Evolutionary conservation across 768 basidiomycete species (phyloP).

Genomic region (Asterophora lycoperdoides): DNA sequence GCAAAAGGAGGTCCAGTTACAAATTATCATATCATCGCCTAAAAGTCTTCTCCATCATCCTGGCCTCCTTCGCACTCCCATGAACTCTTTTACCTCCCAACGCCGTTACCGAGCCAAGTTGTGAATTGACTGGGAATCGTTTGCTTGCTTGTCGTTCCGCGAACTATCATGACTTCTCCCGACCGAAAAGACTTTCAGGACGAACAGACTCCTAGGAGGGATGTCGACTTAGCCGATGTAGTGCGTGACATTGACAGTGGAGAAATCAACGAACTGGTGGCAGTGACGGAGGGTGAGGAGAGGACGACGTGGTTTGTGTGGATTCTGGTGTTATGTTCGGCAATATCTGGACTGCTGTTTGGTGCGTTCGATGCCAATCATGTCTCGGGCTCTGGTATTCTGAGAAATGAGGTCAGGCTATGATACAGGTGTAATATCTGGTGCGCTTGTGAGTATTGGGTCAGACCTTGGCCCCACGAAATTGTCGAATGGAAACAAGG

Average conservation of each 20-base stretch:
- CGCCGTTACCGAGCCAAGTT: background rate
- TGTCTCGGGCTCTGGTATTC: no score
- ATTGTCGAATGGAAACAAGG: conserved; percentile 64
- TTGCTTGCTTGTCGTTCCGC: background rate
- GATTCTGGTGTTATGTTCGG: conserved; percentile 71
- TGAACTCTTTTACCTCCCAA: conserved; percentile 4
- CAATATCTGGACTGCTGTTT: conserved; percentile 72
- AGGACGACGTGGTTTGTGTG: conserved; percentile 70
- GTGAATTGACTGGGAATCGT: conserved; percentile 1
- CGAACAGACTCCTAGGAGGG: conserved; percentile 4
- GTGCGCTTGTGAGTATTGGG: conserved; percentile 72
- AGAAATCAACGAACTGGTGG: conserved; percentile 56
- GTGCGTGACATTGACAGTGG: conserved; percentile 33
- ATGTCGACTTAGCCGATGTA: conserved; percentile 15
- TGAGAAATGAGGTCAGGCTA: conserved; percentile 45
- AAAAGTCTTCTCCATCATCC: conserved; percentile 7
- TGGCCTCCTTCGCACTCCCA: conserved; percentile 4
- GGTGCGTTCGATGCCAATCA: conserved; percentile 37
- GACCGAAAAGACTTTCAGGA: conserved; percentile 12
- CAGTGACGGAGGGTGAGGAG: conserved; percentile 63
- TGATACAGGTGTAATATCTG: conserved; percentile 78
- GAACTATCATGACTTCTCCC: conserved; percentile 11
- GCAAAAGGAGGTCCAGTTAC: no score
- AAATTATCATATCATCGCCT: no score
- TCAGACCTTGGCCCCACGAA: conserved; percentile 55